Evolutionary conservation across 1,139 yeast species (phyloP), one percentile per base, ranked within the genome.

Genomic region (Taphrina flavorubra): DNA sequence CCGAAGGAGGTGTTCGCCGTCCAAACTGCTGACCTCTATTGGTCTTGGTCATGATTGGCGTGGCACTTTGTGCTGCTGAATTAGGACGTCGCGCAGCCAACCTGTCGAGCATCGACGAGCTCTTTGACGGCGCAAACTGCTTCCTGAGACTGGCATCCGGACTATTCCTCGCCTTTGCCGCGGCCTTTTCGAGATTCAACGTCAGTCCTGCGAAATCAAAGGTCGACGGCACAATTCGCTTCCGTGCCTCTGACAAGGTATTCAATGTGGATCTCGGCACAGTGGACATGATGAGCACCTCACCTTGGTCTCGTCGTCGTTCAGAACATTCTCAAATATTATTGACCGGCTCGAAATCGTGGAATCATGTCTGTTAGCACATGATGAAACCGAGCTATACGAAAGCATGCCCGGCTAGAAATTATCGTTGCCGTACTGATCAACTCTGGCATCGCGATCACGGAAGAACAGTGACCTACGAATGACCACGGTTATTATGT

Each of bases 181-280:
- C 51, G 20, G 62, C 62, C 53, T 42, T 37, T 18, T 58, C 62
- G 25, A 58, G 51, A 16, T 58, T 58, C 11, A 58, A 13, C n/a
- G 62, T 58, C 53, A 58, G 14, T 6, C 53, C 46, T 7, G 47
- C 62, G 16, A 58, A 58, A 44, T 58, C 62, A 31, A 58, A 31
- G 8, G 62, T 58, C 53, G 42, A 36, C 3, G 62, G 53, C 13
- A 58, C 31, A 6, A 31, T 16, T 20, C 62, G 11, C 39, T 42
- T 20, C 7, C 62, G 37, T 6, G 53, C 20, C 39, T 31, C 42
- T 31, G 62, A 58, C 7, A 58, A 18, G 34, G 62, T 58, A 58
- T 58, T 58, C 47, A 58, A 16, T 16, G 42, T 53, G 14, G 58
- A 16, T 16, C 42, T 31, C 10, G 58, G 25, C 14, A 37, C 20